Evolutionary conservation across 2,329 filamentous ascomycete genomes (phyloP), one percentile per base, ranked within the genome.

Genomic region (Ceratocystis destructans): DNA sequence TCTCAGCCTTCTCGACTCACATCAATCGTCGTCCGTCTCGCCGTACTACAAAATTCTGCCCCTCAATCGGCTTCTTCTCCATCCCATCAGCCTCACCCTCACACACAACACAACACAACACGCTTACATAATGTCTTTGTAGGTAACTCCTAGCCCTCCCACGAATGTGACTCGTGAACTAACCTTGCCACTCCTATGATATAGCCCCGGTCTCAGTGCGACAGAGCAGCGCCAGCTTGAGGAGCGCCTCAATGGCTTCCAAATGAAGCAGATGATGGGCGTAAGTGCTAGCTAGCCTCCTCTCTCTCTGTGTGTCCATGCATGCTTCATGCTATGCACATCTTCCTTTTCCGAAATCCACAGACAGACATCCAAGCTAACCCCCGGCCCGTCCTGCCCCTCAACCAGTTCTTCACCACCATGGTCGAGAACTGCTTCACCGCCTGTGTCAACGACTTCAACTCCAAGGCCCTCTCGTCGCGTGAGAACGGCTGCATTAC

Each of bases 231-330:
- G 90, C 79, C 90, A 94, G 82, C 88, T 99, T 75, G 88, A 96
- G 78, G 79, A 85, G 79, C 90, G 94, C 78, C 92, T 99, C 85
- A 91, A 97, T 81, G 89, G 89, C 79, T 95, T 94, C 79, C 94
- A 99, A 79, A 90, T 99, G 83, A 96, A 96, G 80, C 93, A 97
- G 76, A 97, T 99, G 76, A 96, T 97, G 87, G 89, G 85, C 73
- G 94, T 97, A 83, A 72, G 90, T 82, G 20, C 12, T 59, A 15
- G 4, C 15, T 8, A 25, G 64, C 64, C 63, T 25, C 22, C 22
- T 25, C 22, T 25, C 22, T 41, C 68, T 61, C 67, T 28, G 55
- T 50, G 5, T 46, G 57, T 37, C 66, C n/a, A 41, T 41, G 10
- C 37, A 12, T 41, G 12, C 37, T 41, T 41, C 4, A 15, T 5